Evolutionary conservation across 2,329 filamentous ascomycete species (phyloP).

Genomic region (Atkinsonella hypoxylon): DNA sequence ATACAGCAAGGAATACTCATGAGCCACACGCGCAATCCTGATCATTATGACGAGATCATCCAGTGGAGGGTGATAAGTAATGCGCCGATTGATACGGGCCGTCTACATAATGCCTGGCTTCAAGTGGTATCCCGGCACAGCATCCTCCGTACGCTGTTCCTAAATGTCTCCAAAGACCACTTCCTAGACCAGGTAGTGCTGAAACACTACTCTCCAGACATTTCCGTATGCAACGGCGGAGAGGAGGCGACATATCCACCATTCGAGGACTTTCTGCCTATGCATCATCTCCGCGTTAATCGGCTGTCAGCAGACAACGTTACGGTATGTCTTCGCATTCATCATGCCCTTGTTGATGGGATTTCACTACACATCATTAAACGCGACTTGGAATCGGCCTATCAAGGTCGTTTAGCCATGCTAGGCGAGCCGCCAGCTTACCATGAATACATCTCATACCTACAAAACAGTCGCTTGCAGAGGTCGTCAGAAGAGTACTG

Average conservation of each 20-base stretch:
- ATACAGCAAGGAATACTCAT: slow-evolving; percentile 25
- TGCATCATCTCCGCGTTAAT: background rate
- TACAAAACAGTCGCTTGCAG: background rate
- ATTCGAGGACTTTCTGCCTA: background rate
- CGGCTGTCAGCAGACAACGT: slow-evolving; percentile 6
- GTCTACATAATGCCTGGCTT: slow-evolving; percentile 8
- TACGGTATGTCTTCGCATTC: slow-evolving; percentile 20
- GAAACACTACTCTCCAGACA: background rate
- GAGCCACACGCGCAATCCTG: slow-evolving; percentile 14
- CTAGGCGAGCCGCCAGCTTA: background rate
- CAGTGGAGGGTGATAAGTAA: background rate
- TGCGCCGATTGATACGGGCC: background rate
- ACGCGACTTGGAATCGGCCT: slow-evolving; percentile 1
- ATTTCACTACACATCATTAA: slow-evolving; percentile 13
- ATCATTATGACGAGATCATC: slow-evolving; percentile 5
- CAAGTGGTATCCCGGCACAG: slow-evolving; percentile 5
- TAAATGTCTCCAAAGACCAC: background rate
- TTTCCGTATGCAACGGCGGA: background rate
- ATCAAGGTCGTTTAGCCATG: background rate
- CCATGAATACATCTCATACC: background rate
- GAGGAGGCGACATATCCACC: background rate
- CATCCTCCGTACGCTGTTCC: slow-evolving; percentile 5
- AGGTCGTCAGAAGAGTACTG: background rate
- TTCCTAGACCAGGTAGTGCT: background rate
- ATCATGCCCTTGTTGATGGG: slow-evolving; percentile 22